Percentiles rank a stretch among this genome's conserved stretches.
Evolutionary conservation across 2,329 filamentous ascomycete species (phyloP).

Genomic region (Microdochium paspali): DNA sequence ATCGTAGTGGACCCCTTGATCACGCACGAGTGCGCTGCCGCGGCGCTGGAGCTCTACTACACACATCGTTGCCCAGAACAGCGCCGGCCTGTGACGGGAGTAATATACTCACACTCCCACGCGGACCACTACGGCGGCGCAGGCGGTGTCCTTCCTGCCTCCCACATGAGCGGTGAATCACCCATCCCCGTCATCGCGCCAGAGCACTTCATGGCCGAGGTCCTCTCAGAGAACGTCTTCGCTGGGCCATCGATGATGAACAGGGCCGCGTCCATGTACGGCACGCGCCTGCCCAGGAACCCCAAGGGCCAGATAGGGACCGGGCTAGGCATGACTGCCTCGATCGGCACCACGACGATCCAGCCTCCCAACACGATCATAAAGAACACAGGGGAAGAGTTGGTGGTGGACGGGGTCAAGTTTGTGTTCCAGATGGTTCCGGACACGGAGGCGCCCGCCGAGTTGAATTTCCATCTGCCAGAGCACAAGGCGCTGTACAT

Average conservation of each 20-base stretch:
- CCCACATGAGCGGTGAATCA: conserved; percentile 4
- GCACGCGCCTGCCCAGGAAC: conserved; percentile 15
- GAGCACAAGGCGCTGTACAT: conserved; percentile 24
- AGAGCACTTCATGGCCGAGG: conserved; percentile 26
- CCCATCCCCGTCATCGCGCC: conserved; percentile 20
- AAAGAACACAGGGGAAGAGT: conserved; percentile 18
- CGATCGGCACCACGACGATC: conserved; percentile 12
- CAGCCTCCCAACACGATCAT: conserved; percentile 24
- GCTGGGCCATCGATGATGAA: conserved; percentile 27
- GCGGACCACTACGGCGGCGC: conserved; percentile 26
- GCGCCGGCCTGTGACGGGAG: conserved; percentile 15
- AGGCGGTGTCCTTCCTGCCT: conserved; percentile 8
- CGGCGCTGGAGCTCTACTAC: conserved; percentile 23
- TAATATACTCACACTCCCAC: conserved; percentile 32
- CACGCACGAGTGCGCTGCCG: conserved; percentile 22
- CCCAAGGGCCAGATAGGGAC: conserved; percentile 24
- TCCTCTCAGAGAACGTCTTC: conserved; percentile 26
- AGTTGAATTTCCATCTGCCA: conserved; percentile 31
- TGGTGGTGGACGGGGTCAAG: conserved; percentile 21
- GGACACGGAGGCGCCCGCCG: conserved; percentile 29
- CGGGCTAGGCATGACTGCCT: conserved; percentile 24
- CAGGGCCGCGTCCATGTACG: conserved; percentile 29
- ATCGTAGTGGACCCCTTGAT: conserved; percentile 28
- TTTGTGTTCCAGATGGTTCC: conserved; percentile 30
- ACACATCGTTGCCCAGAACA: conserved; percentile 11